phyloP scores from a whole-genome alignment of 768 basidiomycete species.

The Trametes gibbosa region DNA sequence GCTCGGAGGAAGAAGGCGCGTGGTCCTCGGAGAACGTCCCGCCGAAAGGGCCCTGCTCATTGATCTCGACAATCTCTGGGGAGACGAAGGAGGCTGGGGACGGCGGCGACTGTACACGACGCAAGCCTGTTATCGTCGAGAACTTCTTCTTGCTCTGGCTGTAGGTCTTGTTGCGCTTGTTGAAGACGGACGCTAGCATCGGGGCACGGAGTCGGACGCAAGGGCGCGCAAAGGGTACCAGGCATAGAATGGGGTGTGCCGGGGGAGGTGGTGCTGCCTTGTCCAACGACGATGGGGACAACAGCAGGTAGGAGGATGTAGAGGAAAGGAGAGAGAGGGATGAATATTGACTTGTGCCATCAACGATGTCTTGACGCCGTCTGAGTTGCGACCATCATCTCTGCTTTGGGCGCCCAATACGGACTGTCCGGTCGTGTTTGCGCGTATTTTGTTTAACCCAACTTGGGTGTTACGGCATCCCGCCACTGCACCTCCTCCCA shows the following conservation, averaged over 20 bases:
- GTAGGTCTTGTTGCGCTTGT: constrained; percentile 22
- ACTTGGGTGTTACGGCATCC: constrained; percentile 9
- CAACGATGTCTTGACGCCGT: constrained; percentile 14
- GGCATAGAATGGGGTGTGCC: not conserved
- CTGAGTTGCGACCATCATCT: constrained; percentile 19
- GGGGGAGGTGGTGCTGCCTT: not conserved
- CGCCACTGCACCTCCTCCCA: not conserved
- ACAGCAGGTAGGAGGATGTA: not conserved
- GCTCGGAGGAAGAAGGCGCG: constrained; percentile 6
- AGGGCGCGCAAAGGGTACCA: not conserved
- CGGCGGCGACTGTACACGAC: constrained; percentile 24
- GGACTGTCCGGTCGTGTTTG: too few relatives aligned
- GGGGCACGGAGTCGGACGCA: not conserved
- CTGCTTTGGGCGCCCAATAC: not conserved
- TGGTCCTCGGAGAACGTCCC: constrained; percentile 4
- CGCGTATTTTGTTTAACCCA: not conserved
- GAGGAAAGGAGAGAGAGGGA: constrained; percentile 2
- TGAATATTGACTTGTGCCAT: constrained; percentile 16
- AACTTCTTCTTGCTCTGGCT: constrained; percentile 22
- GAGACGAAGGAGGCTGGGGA: constrained; percentile 30
- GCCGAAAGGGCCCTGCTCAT: constrained; percentile 17
- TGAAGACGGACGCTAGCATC: constrained; percentile 24
- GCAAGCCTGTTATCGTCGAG: constrained; percentile 16
- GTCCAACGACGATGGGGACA: not conserved
- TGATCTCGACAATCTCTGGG: constrained; percentile 24